phyloP scores from a whole-genome alignment of 108 stramenopile genomes.

The Aurantiochytrium sp. region DNA sequence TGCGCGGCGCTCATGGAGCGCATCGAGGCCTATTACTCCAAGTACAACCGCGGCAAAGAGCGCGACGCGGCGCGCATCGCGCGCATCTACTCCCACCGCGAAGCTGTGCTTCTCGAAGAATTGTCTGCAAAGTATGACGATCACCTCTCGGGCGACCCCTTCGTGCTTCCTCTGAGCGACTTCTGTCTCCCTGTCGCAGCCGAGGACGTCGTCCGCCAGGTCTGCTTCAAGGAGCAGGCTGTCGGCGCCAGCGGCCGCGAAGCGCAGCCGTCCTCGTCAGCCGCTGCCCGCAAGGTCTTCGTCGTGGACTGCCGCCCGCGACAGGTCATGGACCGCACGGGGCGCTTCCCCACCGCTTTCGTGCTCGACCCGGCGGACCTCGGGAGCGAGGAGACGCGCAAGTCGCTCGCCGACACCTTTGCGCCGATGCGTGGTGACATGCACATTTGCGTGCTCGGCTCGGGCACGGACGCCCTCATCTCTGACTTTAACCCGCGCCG shows the following conservation, averaged over 20 bases:
- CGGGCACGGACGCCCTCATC: not conserved
- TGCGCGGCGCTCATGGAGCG: not conserved
- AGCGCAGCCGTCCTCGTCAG: no score
- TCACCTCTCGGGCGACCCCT: not conserved
- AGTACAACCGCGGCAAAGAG: conserved; percentile 1
- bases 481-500: not conserved
- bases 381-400: not conserved
- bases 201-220: not conserved
- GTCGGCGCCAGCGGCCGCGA: not conserved
- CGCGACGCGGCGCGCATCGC: not conserved
- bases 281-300: not conserved
- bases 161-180: not conserved
- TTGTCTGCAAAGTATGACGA: not conserved
- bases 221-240: not conserved
- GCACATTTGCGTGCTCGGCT: conserved; percentile 20
- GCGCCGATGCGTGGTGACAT: conserved; percentile 23
- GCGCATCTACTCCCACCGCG: conserved; percentile 19
- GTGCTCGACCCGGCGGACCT: not conserved
- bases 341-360: not conserved
- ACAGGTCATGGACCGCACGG: not conserved
- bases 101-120: not conserved
- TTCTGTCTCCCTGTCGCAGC: not conserved
- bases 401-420: not conserved
- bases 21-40: conserved; percentile 1
- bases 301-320: not conserved